Conservation (phyloP, 2,329 filamentous ascomycete species). For the Pyrenophora seminiperda region DNA sequence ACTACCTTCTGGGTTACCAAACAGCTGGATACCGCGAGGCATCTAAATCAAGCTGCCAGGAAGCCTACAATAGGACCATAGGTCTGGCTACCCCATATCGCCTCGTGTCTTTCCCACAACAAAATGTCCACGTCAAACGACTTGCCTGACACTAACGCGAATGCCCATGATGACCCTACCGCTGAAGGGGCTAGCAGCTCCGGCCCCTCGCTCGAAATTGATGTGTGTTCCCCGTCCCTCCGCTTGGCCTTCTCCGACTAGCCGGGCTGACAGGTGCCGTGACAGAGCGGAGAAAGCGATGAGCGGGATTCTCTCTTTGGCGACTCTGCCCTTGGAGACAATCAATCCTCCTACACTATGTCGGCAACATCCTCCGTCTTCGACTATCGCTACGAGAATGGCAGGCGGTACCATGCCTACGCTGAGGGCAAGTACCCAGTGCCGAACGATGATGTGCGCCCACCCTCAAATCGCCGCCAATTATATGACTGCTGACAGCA, state of each 20-base stretch:
- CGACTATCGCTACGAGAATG: conserved; percentile 39
- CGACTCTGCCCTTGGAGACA: conserved; percentile 18
- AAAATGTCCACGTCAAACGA: conserved; percentile 7
- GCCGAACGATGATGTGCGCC: conserved; percentile 40
- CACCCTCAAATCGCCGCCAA: not conserved
- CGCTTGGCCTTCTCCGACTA: conserved; percentile 6
- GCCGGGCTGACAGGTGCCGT: conserved; percentile 18
- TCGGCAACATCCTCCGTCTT: conserved; percentile 39
- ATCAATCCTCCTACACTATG: conserved; percentile 31
- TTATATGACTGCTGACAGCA: conserved; percentile 3
- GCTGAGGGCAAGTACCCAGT: conserved; percentile 39
- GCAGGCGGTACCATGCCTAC: conserved; percentile 41
- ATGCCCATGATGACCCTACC: conserved; percentile 2
- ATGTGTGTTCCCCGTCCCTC: conserved; percentile 24
- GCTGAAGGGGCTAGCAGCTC: conserved; percentile 30
- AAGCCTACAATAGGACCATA: not conserved
- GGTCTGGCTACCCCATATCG: not conserved
- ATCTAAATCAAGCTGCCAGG: conserved; percentile 8
- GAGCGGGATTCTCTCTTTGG: conserved; percentile 39
- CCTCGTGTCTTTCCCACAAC: not conserved
- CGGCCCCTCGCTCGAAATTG: conserved; percentile 35
- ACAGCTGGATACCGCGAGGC: conserved; percentile 6
- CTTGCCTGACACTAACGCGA: conserved; percentile 1
- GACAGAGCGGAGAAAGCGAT: conserved; percentile 24
- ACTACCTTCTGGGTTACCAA: conserved; percentile 11